Conservation (phyloP, 345 rosid genomes). For the Trapa incisa region DNA sequence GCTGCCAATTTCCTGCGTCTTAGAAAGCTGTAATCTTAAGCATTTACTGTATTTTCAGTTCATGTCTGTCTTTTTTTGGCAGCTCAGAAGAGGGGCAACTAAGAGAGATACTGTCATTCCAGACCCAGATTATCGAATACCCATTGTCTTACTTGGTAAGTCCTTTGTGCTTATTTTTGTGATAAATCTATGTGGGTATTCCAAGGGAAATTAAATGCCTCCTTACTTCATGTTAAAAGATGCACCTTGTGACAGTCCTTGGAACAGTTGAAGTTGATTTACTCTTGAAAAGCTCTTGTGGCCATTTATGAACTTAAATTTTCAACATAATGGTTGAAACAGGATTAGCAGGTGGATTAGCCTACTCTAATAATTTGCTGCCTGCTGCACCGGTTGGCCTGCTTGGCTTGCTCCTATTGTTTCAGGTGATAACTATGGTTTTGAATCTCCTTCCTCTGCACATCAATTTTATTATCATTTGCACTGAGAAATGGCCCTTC, state of each 20-base stretch:
- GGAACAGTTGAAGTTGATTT: background rate
- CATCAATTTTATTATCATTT: background rate
- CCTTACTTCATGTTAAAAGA: background rate
- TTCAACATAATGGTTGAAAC: slow-evolving; percentile 7
- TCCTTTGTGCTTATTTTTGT: slow-evolving; percentile 1
- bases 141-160: slow-evolving; percentile 42
- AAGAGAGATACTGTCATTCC: slow-evolving; percentile 49
- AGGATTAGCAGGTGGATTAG: slow-evolving; percentile 56
- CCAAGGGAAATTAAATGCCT: background rate
- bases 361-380: slow-evolving; percentile 43
- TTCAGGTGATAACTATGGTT: slow-evolving; percentile 34
- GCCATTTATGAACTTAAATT: background rate
- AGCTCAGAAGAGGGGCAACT: slow-evolving; percentile 37
- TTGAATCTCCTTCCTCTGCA: background rate
- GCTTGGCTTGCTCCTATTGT: slow-evolving; percentile 54
- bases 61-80: slow-evolving; percentile 12
- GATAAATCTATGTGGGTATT: background rate
- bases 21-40: background rate
- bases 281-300: background rate
- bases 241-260: background rate
- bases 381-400: slow-evolving; percentile 61
- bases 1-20: no score
- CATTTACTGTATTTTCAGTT: slow-evolving; percentile 1
- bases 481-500: background rate
- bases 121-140: slow-evolving; percentile 54